Evolutionary conservation across 331 rosid genomes (phyloP).

Genomic region (Spiraea crenata): DNA sequence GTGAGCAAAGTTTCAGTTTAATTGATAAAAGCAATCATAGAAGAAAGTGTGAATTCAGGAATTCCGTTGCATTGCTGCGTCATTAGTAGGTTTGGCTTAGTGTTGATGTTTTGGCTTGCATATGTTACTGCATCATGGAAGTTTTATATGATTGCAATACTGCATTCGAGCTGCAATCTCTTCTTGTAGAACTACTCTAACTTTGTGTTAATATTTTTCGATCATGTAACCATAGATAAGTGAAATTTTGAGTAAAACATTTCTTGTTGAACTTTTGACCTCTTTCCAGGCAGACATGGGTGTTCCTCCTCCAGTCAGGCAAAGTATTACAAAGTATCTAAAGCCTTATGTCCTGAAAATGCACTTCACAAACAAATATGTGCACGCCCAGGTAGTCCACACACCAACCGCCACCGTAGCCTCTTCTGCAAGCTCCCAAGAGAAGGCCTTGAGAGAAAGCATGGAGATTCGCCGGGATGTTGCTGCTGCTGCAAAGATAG

Average conservation of each 20-base stretch:
- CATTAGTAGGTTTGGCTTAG: neutral
- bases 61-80: neutral
- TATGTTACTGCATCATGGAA: neutral
- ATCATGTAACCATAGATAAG: neutral
- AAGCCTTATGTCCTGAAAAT: conserved; percentile 80
- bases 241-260: neutral
- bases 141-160: neutral
- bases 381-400: conserved; percentile 73
- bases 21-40: neutral
- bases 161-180: neutral
- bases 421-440: conserved; percentile 72
- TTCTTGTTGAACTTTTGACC: neutral
- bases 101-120: neutral
- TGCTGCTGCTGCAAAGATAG: conserved; percentile 84
- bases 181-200: neutral
- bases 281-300: conserved; percentile 54
- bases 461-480: conserved; percentile 63
- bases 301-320: conserved; percentile 64
- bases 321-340: conserved; percentile 52
- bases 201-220: neutral
- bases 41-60: neutral
- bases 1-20: neutral
- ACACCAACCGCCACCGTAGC: conserved; percentile 77
- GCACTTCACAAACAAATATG: conserved; percentile 80
- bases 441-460: conserved; percentile 54